Percentiles rank a stretch among this genome's conserved stretches.
Evolutionary conservation across 768 basidiomycete species (phyloP).

Genomic region (Tulasnella calospora): DNA sequence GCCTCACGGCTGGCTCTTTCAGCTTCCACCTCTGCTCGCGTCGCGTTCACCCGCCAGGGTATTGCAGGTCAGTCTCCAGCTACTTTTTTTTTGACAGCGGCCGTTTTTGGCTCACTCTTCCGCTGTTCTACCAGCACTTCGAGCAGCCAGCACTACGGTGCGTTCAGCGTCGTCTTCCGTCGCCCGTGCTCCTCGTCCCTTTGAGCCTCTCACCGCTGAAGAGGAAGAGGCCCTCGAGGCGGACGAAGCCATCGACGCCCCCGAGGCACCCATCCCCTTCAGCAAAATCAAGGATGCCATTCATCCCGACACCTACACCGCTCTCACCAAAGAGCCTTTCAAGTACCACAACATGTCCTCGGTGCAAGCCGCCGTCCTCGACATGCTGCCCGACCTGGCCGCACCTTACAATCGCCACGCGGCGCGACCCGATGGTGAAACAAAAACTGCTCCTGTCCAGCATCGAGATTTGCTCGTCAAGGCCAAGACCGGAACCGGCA

Average conservation of each 20-base stretch:
- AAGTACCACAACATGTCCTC: constrained; percentile 64
- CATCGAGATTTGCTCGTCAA: constrained; percentile 44
- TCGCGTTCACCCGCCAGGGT: not conserved
- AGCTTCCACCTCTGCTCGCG: not conserved
- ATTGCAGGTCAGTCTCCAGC: not conserved
- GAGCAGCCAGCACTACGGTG: not conserved
- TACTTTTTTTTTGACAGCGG: not conserved
- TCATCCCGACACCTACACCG: constrained; percentile 44
- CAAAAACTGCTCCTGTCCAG: constrained; percentile 26
- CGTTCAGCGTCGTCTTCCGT: not conserved
- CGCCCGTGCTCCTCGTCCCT: not conserved
- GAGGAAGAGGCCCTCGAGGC: not conserved
- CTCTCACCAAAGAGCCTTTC: constrained; percentile 62
- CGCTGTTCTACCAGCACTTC: not conserved
- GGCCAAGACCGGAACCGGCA: constrained; percentile 76
- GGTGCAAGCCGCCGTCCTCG: constrained; percentile 76
- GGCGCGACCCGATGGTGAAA: constrained; percentile 29
- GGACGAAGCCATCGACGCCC: not conserved
- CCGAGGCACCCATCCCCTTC: constrained; percentile 33
- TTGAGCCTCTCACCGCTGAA: not conserved
- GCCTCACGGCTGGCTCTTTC: not conserved
- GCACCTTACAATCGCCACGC: constrained; percentile 44
- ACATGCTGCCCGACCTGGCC: constrained; percentile 65
- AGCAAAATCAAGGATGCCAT: constrained; percentile 36
- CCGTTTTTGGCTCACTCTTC: not conserved